Base-by-base conservation (phyloP, 768 basidiomycete genomes). In the Lactarius indigo region DNA sequence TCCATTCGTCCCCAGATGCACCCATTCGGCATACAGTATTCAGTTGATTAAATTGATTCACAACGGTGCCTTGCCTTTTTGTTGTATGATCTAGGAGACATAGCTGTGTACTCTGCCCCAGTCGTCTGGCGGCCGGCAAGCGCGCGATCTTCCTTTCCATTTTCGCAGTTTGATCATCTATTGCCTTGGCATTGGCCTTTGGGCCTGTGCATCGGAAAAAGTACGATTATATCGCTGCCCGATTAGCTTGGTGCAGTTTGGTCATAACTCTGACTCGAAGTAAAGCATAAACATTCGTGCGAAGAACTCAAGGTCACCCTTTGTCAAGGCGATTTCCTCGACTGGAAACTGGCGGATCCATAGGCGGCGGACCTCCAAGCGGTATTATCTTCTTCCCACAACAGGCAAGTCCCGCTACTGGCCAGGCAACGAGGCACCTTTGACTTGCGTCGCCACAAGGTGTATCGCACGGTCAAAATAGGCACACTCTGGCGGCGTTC, bases 41-140 rank as follows among this genome's bases (percentile, higher is more conserved):
- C 76, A 72, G 64, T 78, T 69, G 73, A 78, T 42, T 23, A n/a
- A n/a, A n/a, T 85, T 83, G 12, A 65, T 78, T 68, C 87, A 87
- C 77, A 81, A 81, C 69, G 87, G 86, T 57, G 83, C 84, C 2
- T 87, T 89, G 83, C 84, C 2, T 87, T 89, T 75, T 59, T 84
- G 10, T 64, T 58, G 31, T 52, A 20, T 68, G 47, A 44, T 61
- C 56, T 52, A 57, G 30, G 56, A 52, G 35, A 57, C 28, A 56
- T 50, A 26, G 37, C 50, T 42, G 20, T 26, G 52, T 26, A 20
- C 44, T 35, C 55, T 33, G 17, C 33, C 12, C 35, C 35, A 10
- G 52, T 37, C 23, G 20, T 50, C 26, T 54, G 23, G 39, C 28
- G 42, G 47, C 47, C 42, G 10, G 17, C n/a, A 42, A 20, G 8